Evolutionary conservation across 2,329 filamentous ascomycete species (phyloP).

Genomic region (Dactylella cylindrospora): DNA sequence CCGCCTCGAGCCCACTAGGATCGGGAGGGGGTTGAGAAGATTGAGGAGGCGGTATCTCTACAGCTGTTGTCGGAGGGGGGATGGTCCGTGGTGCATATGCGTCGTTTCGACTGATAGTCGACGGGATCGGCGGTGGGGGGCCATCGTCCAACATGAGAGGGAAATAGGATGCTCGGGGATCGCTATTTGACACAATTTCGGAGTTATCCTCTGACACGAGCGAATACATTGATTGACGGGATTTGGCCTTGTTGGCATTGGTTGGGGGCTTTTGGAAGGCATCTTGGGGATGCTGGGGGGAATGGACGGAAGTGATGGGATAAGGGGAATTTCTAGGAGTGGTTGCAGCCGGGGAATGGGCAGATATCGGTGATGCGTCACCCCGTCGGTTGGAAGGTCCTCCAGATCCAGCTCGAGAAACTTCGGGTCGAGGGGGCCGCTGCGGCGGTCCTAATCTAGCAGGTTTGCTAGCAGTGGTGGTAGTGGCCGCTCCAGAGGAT

Average conservation of each 20-base stretch:
- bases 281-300: constrained; percentile 24
- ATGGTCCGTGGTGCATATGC: constrained; percentile 35
- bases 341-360: constrained; percentile 27
- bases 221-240: constrained; percentile 41
- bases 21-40: constrained; percentile 18
- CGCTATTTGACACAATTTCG: constrained; percentile 30
- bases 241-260: constrained; percentile 25
- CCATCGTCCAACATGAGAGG: constrained; percentile 36
- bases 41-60: constrained; percentile 37
- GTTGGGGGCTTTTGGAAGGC: constrained; percentile 24
- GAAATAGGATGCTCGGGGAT: constrained; percentile 34
- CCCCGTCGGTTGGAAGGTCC: constrained; percentile 29
- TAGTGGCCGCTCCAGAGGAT: constrained; percentile 29
- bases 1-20: neutral
- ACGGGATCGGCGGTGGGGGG: constrained; percentile 38
- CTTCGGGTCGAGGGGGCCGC: constrained; percentile 32
- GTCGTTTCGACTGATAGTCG: constrained; percentile 21
- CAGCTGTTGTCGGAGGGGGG: constrained; percentile 37
- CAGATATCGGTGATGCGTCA: constrained; percentile 36
- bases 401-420: constrained; percentile 31
- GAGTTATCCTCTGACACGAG: constrained; percentile 36
- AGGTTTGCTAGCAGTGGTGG: constrained; percentile 28
- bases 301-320: constrained; percentile 35
- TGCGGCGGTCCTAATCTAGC: constrained; percentile 44
- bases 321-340: constrained; percentile 31